These are phyloP conservation scores for Globisporangium emineosum DNA, from an alignment of 352 stramenopile species.

Conservation along the genomic window DNA sequence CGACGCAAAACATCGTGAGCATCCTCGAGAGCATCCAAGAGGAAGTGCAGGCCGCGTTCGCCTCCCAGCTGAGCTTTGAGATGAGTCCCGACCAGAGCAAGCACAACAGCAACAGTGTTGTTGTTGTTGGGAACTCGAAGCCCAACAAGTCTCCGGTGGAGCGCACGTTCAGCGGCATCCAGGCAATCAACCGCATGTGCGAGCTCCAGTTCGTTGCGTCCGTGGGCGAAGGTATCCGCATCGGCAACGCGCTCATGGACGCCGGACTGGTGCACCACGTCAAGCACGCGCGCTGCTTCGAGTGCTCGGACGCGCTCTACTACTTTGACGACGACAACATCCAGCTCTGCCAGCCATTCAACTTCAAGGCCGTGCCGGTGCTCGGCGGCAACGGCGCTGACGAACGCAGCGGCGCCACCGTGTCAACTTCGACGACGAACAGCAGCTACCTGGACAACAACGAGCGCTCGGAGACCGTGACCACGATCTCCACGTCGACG, in stretches of 20 bases:
- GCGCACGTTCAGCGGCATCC: conserved; percentile 8
- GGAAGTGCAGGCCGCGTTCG: conserved; percentile 15
- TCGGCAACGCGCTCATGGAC: conserved; percentile 54
- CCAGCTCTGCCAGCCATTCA: conserved; percentile 20
- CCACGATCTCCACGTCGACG: conserved; percentile 1
- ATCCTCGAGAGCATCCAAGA: conserved; percentile 28
- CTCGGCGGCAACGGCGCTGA: not conserved
- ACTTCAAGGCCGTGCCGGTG: conserved; percentile 4
- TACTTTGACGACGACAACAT: conserved; percentile 33
- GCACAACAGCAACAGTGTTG: not conserved
- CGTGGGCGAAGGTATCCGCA: conserved; percentile 27
- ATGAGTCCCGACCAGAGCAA: conserved; percentile 8
- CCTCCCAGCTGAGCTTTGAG: conserved; percentile 8
- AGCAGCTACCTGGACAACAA: not conserved
- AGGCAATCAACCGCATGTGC: conserved; percentile 20
- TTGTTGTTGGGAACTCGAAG: not conserved
- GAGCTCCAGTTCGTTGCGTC: conserved; percentile 23
- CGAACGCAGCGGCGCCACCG: not conserved
- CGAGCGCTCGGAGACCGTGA: not conserved
- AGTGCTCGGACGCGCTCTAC: conserved; percentile 13
- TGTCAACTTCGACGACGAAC: not conserved
- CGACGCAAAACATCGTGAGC: conserved; percentile 23
- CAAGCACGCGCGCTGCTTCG: conserved; percentile 27
- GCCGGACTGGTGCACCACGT: conserved; percentile 43
- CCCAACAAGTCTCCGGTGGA: not conserved